A percentile compares a stretch with the other conserved stretches of the same genome.
These are phyloP conservation scores for Rhizodiscina lignyota DNA, from an alignment of 495 filamentous ascomycete species.

Conservation along the genomic window DNA sequence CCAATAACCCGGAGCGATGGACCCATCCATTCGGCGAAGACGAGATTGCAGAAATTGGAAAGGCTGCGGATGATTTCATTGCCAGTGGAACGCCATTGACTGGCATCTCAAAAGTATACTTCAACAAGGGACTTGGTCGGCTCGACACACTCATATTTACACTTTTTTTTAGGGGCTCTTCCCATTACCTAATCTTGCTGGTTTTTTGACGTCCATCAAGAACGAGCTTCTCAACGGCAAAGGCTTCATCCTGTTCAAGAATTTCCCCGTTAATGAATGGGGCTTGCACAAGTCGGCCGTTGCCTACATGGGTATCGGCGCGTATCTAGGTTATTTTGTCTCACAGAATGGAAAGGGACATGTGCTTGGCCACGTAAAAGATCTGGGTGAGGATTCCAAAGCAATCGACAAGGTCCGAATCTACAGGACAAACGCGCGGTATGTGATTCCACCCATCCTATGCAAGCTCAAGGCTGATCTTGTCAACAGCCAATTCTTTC, in stretches of 20 bases:
- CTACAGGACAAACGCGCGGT: slow-evolving; percentile 74
- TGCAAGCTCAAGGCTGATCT: no score
- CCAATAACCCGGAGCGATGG: slow-evolving; percentile 55
- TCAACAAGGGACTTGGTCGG: no score
- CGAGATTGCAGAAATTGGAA: slow-evolving; percentile 53
- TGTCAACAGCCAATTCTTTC: slow-evolving; percentile 77
- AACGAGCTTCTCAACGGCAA: slow-evolving; percentile 66
- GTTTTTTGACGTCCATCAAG: slow-evolving; percentile 38
- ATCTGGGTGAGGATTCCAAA: slow-evolving; percentile 66
- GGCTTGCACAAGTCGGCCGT: slow-evolving; percentile 63
- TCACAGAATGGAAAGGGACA: slow-evolving; percentile 79
- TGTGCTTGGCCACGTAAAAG: slow-evolving; percentile 81
- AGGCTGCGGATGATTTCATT: slow-evolving; percentile 52
- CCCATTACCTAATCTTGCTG: slow-evolving; percentile 42
- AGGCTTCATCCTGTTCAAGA: slow-evolving; percentile 81
- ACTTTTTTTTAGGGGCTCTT: slow-evolving; percentile 34
- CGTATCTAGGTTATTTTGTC: slow-evolving; percentile 70
- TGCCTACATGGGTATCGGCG: slow-evolving; percentile 83
- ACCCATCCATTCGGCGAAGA: slow-evolving; percentile 48
- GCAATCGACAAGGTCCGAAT: slow-evolving; percentile 74
- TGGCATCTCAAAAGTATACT: slow-evolving; percentile 54
- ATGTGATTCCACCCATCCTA: no score
- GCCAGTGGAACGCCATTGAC: slow-evolving; percentile 43
- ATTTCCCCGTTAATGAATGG: slow-evolving; percentile 62
- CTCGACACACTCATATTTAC: no score